Percentiles rank a stretch among this genome's conserved stretches.
phyloP scores from a whole-genome alignment of 2,329 filamentous ascomycete genomes.

The Aspergillus hortae region DNA sequence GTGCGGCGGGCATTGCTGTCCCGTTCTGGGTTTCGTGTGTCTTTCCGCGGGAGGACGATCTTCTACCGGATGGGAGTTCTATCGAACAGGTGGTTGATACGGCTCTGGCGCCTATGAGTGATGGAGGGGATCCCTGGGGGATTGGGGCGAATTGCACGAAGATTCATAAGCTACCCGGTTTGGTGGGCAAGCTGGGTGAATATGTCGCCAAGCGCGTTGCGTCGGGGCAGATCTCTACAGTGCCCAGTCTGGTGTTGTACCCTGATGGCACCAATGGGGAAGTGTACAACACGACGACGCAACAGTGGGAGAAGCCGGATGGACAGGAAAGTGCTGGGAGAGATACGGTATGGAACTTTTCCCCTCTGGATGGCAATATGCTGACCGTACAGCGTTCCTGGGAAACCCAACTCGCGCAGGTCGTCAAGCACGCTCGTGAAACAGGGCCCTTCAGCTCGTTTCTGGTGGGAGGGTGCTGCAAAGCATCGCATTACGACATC shows the following conservation, averaged over 20 bases:
- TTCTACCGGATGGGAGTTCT: slow-evolving; percentile 55
- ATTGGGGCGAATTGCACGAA: slow-evolving; percentile 65
- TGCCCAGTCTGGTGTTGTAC: slow-evolving; percentile 59
- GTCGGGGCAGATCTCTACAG: slow-evolving; percentile 3
- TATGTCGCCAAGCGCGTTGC: background rate
- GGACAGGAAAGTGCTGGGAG: slow-evolving; percentile 11
- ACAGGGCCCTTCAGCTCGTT: slow-evolving; percentile 27
- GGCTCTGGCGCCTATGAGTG: slow-evolving; percentile 27
- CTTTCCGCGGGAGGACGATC: slow-evolving; percentile 54
- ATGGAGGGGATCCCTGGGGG: slow-evolving; percentile 50
- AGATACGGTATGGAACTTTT: slow-evolving; percentile 12
- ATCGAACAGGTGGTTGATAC: slow-evolving; percentile 42
- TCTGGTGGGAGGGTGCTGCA: slow-evolving; percentile 47
- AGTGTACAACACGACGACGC: slow-evolving; percentile 62
- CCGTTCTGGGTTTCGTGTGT: slow-evolving; percentile 63
- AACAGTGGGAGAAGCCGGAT: slow-evolving; percentile 51
- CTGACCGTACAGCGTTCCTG: slow-evolving; percentile 28
- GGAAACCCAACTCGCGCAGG: slow-evolving; percentile 33
- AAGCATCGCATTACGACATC: slow-evolving; percentile 39
- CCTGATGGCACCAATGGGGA: slow-evolving; percentile 68
- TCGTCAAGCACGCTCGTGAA: slow-evolving; percentile 29
- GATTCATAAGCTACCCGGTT: slow-evolving; percentile 26
- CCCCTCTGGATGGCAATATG: background rate
- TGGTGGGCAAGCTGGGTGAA: background rate
- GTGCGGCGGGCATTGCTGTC: slow-evolving; percentile 19